Base-by-base conservation (phyloP, 345 rosid genomes). In the Linum lewisii region DNA sequence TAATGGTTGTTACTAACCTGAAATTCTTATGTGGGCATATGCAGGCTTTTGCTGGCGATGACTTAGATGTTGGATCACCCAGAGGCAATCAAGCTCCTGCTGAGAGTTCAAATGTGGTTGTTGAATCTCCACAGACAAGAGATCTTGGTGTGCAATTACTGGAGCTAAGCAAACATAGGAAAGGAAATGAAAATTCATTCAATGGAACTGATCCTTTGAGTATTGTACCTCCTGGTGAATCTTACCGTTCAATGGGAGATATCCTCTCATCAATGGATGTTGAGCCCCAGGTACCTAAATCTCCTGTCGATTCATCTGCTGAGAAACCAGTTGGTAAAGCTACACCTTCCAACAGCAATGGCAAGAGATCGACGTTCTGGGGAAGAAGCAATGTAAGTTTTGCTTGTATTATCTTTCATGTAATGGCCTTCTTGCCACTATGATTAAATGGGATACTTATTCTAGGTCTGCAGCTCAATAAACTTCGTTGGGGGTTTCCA, bases 41-140 rank as follows among this genome's bases (percentile, higher is more conserved):
- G 72, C 75, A 93, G 99, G 90, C 89, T 36, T 78, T 88, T 76
- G 93, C 87, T 49, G 86, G 82, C 53, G 93, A 88, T 76, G 94
- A 85, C 70, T 88, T 86, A 32, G 99, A 86, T 75, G 73, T 50
- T 73, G 91, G 77, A 66, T 83, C 87, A 60, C 82, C 96, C 2
- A 76, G 74, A 69, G 71, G 79, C 64, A 67, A 62, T 73, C 78
- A 60, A 63, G 75, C 65, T 66, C 61, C 71, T 24, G 74, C 66
- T 49, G 83, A 77, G 75, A 74, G 66, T 73, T 74, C 82, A 65
- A 77, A 69, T 45, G 25, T 72, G 49, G 77, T 72, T 26, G 57
- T 64, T 60, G 82, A 72, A 72, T 61, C 82, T 63, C 69, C 53
- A 56, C 72, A 71, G 57, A 66, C 61, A 53, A 73, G 77, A 69